phyloP scores from a whole-genome alignment of 192 early-diverging fungal genomes.

The Spizellomyces sp. region DNA sequence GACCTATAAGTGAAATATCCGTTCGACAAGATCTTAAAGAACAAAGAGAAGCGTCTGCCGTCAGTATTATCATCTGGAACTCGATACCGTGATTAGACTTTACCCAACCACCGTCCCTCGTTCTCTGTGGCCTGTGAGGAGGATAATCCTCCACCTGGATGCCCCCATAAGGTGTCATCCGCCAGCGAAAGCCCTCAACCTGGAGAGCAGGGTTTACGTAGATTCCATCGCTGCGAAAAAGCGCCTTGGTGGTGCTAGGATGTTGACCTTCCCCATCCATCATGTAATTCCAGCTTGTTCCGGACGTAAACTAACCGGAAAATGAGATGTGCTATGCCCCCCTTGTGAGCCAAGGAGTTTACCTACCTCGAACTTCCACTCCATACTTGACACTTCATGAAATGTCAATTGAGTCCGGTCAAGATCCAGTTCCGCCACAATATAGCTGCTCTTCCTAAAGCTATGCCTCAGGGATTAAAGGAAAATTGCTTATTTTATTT shows the following conservation, averaged over 20 bases:
- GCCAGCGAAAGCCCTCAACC: conserved; percentile 12
- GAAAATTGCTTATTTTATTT: neutral
- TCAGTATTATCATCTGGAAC: too few relatives aligned
- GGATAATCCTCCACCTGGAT: conserved; percentile 25
- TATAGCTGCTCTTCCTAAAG: conserved; percentile 40
- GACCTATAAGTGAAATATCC: conserved; percentile 20
- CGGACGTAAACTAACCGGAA: too few relatives aligned
- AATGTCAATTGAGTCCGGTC: conserved; percentile 31
- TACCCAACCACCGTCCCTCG: conserved; percentile 27
- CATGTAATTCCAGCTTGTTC: too few relatives aligned
- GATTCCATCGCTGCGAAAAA: neutral
- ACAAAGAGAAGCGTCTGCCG: neutral
- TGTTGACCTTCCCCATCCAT: too few relatives aligned
- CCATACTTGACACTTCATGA: conserved; percentile 34
- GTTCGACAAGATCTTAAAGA: conserved; percentile 17
- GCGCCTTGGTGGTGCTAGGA: too few relatives aligned
- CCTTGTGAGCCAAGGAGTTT: neutral
- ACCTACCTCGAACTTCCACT: conserved; percentile 37
- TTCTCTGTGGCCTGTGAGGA: conserved; percentile 16
- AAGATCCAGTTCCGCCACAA: conserved; percentile 45
- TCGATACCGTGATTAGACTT: neutral
- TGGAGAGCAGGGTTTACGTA: conserved; percentile 20
- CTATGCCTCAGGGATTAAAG: neutral
- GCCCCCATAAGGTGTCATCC: conserved; percentile 16
- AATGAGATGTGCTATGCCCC: neutral